These are phyloP conservation scores for Lentinula sp. DNA, from an alignment of 768 basidiomycete species.

Conservation along the genomic window DNA sequence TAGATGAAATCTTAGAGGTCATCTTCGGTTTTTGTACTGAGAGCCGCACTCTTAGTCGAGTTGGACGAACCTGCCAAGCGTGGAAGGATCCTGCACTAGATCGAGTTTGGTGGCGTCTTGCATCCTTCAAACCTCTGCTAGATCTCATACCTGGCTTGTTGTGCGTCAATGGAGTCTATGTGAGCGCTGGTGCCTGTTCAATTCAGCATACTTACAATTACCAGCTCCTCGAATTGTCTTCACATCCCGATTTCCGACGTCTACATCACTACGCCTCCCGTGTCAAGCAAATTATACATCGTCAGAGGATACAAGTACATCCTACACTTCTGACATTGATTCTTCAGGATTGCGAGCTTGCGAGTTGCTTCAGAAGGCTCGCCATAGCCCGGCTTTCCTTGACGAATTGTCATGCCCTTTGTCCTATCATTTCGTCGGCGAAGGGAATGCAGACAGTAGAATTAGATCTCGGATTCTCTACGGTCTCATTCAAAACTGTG, in stretches of 20 bases:
- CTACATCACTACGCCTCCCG: slow-evolving; percentile 29
- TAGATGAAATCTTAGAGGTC: slow-evolving; percentile 44
- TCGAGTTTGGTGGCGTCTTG: slow-evolving; percentile 35
- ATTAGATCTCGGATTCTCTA: slow-evolving; percentile 34
- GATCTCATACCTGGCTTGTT: slow-evolving; percentile 27
- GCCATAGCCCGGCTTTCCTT: slow-evolving; percentile 23
- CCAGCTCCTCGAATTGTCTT: background rate
- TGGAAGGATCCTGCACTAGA: slow-evolving; percentile 48
- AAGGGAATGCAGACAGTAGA: slow-evolving; percentile 25
- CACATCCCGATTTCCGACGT: slow-evolving; percentile 14
- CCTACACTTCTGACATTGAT: slow-evolving; percentile 18
- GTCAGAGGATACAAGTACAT: slow-evolving; percentile 19
- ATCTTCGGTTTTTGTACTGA: slow-evolving; percentile 30
- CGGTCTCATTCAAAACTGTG: slow-evolving; percentile 8
- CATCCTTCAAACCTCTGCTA: slow-evolving; percentile 35
- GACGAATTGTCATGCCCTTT: slow-evolving; percentile 15
- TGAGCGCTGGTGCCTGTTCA: slow-evolving; percentile 16
- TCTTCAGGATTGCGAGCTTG: slow-evolving; percentile 1
- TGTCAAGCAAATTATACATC: slow-evolving; percentile 30
- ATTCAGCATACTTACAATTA: background rate
- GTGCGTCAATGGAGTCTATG: slow-evolving; percentile 24
- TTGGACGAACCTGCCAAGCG: slow-evolving; percentile 36
- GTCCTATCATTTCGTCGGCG: slow-evolving; percentile 25
- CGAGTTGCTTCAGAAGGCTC: slow-evolving; percentile 20
- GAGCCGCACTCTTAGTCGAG: slow-evolving; percentile 22